Percentiles rank a stretch among this genome's conserved stretches.
phyloP scores from a whole-genome alignment of 257 asterid genomes.

The Jaltomata sinuosa region DNA sequence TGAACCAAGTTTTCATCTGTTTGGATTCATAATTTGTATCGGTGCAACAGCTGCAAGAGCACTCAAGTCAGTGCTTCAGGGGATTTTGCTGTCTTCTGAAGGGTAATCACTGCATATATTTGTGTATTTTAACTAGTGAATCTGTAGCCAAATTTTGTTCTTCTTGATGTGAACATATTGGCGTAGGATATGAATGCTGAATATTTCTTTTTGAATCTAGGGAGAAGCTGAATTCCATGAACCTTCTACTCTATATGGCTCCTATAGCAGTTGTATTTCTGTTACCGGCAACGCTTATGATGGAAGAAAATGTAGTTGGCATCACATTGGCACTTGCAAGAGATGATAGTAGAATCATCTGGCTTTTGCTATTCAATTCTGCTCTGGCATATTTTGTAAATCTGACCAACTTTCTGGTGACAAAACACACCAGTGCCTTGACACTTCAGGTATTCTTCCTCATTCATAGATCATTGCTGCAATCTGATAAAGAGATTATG shows the following conservation, averaged over 20 bases:
- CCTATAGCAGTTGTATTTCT: conserved; percentile 56
- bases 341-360: conserved; percentile 40
- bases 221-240: conserved; percentile 62
- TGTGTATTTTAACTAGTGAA: not conserved
- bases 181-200: conserved; percentile 11
- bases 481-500: not conserved
- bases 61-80: conserved; percentile 56
- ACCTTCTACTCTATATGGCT: conserved; percentile 57
- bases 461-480: not conserved
- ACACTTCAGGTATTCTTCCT: conserved; percentile 48
- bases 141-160: not conserved
- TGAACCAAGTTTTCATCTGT: conserved; percentile 58
- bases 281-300: conserved; percentile 44
- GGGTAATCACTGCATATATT: conserved; percentile 21
- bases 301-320: conserved; percentile 63
- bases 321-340: conserved; percentile 50
- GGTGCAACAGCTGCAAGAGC: conserved; percentile 68
- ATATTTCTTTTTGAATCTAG: conserved; percentile 11
- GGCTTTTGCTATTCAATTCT: conserved; percentile 58
- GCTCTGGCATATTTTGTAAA: conserved; percentile 58
- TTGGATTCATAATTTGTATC: conserved; percentile 50
- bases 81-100: conserved; percentile 58
- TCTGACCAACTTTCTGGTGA: conserved; percentile 62
- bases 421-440: conserved; percentile 60
- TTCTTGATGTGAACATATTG: not conserved